Evolutionary conservation across 805 yeast genomes (phyloP).

Genomic region (Ogataea pini): DNA sequence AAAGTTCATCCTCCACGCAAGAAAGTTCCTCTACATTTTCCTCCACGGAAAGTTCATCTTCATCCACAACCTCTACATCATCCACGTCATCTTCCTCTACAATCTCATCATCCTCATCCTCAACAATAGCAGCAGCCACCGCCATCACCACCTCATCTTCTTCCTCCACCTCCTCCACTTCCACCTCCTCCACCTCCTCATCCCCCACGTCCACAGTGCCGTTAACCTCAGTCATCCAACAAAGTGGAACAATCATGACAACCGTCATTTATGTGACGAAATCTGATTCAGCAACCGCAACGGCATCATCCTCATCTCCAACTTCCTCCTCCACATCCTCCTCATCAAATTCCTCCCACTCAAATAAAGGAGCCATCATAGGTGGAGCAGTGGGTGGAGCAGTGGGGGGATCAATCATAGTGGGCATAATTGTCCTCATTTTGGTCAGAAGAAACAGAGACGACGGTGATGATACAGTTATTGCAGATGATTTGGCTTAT

Average conservation of each 20-base stretch:
- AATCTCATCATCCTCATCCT: constrained; percentile 28
- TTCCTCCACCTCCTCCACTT: constrained; percentile 16
- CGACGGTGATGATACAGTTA: constrained; percentile 40
- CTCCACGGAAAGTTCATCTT: no score
- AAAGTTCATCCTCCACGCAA: no score
- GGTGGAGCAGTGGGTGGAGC: constrained; percentile 42
- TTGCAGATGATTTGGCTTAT: constrained; percentile 56
- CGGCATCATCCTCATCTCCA: constrained; percentile 16
- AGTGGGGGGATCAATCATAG: constrained; percentile 29
- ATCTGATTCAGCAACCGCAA: constrained; percentile 14
- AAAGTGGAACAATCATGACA: constrained; percentile 29
- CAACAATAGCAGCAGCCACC: constrained; percentile 2
- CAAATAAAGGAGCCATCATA: constrained; percentile 36
- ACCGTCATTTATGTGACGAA: constrained; percentile 32
- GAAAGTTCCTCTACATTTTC: no score
- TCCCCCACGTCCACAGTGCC: constrained; percentile 19
- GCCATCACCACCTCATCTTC: constrained; percentile 18
- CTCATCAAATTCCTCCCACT: constrained; percentile 23
- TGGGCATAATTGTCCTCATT: constrained; percentile 33
- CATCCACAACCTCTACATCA: no score
- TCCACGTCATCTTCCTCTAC: constrained; percentile 1
- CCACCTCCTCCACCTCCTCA: constrained; percentile 19
- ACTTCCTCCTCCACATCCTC: constrained; percentile 19
- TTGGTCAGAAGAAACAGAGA: constrained; percentile 38
- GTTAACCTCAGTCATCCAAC: constrained; percentile 21